Evolutionary conservation across 2,329 filamentous ascomycete species (phyloP).

Genomic region (Fusarium sarcochroum): DNA sequence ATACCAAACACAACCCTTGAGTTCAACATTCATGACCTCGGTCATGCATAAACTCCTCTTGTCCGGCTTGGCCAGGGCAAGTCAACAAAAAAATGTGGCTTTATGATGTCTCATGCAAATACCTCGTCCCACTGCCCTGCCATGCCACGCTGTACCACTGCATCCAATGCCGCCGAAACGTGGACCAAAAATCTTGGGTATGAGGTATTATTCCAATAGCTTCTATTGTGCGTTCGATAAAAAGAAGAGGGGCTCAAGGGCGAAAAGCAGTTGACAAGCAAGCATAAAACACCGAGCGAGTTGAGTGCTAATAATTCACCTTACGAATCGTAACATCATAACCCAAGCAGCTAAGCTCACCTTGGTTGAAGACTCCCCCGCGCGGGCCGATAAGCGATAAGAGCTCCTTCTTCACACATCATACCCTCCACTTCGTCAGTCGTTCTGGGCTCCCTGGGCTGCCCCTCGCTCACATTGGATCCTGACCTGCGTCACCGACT

Average conservation of each 20-base stretch:
- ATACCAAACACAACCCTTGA: conserved; percentile 3
- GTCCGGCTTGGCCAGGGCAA: conserved; percentile 11
- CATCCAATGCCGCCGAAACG: conserved; percentile 40
- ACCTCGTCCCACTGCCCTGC: conserved; percentile 28
- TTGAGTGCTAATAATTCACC: conserved; percentile 40
- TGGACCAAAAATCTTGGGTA: conserved; percentile 28
- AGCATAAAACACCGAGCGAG: conserved; percentile 45
- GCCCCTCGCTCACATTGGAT: conserved; percentile 25
- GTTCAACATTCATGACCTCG: conserved; percentile 2
- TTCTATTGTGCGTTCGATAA: conserved; percentile 30
- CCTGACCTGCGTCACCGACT: conserved; percentile 45
- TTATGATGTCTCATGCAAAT: conserved; percentile 38
- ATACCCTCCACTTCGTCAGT: conserved; percentile 36
- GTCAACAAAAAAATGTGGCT: conserved; percentile 26
- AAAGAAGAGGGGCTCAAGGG: conserved; percentile 32
- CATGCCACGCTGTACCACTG: conserved; percentile 18
- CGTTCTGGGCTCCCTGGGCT: conserved; percentile 29
- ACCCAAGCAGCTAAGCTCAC: conserved; percentile 32
- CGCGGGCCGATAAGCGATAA: conserved; percentile 50
- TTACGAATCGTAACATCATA: conserved; percentile 41
- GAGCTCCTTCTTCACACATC: conserved; percentile 41
- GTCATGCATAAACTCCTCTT: conserved; percentile 9
- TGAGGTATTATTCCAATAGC: conserved; percentile 40
- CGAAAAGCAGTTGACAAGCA: conserved; percentile 20
- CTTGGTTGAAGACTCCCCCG: conserved; percentile 36